phyloP scores from a whole-genome alignment of 2,329 filamentous ascomycete genomes.

The Ascocoryne sarcoides region DNA sequence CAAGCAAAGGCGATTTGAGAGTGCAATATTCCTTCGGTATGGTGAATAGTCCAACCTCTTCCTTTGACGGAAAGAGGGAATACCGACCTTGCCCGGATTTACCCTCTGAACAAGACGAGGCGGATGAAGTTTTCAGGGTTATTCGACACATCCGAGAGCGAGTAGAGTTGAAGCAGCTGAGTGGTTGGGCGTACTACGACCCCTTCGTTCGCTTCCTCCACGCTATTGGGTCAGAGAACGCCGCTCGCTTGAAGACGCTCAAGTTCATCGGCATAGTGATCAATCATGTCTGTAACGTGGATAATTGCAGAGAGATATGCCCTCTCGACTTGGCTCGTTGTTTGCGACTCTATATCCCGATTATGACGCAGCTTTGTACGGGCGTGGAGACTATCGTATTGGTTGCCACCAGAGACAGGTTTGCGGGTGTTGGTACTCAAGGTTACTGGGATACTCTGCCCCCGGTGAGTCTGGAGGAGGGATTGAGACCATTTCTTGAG shows the following conservation, averaged over 20 bases:
- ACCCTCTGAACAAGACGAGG: background rate
- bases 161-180: background rate
- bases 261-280: slow-evolving; percentile 2
- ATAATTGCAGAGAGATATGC: background rate
- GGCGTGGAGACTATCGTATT: too few relatives aligned
- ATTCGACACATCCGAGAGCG: background rate
- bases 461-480: too few relatives aligned
- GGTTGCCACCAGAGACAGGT: background rate
- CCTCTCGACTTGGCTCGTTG: background rate
- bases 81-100: background rate
- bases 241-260: slow-evolving; percentile 1
- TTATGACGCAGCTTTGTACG: too few relatives aligned
- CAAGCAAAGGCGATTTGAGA: background rate
- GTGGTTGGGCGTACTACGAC: slow-evolving; percentile 9
- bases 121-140: too few relatives aligned
- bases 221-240: slow-evolving; percentile 8
- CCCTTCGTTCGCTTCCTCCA: slow-evolving; percentile 11
- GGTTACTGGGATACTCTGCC: too few relatives aligned
- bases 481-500: too few relatives aligned
- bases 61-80: background rate
- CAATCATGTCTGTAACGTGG: background rate
- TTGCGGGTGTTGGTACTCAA: background rate
- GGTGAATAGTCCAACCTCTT: background rate
- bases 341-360: too few relatives aligned
- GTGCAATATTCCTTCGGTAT: background rate